Conservation (phyloP, 2,329 filamentous ascomycete species). For the Dactylonectria macrodidyma region DNA sequence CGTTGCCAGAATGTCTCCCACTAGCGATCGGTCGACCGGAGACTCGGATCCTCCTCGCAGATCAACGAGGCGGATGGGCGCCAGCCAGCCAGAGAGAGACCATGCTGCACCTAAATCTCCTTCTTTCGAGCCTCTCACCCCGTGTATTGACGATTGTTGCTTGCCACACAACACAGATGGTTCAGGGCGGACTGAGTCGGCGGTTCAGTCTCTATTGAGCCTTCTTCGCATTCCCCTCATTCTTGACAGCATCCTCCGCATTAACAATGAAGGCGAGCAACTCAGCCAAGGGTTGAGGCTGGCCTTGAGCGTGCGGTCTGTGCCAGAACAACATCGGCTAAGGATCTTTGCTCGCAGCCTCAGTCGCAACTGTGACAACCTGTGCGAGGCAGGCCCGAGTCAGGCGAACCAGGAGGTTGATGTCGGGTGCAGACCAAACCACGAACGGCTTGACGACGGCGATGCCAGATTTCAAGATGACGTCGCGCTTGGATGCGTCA, state of each 20-base stretch:
- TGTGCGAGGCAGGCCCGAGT: background rate
- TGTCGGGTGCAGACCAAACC: background rate
- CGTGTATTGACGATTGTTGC: background rate
- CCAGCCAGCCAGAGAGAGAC: constrained; percentile 6
- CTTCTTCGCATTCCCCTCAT: constrained; percentile 1
- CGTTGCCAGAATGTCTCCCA: no score
- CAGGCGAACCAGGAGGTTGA: background rate
- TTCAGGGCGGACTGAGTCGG: background rate
- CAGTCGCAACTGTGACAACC: background rate
- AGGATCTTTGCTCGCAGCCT: constrained; percentile 1
- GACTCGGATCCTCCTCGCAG: no score
- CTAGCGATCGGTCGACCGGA: no score
- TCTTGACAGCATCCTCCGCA: constrained; percentile 4
- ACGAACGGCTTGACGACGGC: background rate
- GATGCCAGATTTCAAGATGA: background rate
- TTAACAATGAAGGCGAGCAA: constrained; percentile 7
- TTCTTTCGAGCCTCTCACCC: background rate
- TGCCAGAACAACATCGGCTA: constrained; percentile 5
- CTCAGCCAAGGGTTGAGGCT: background rate
- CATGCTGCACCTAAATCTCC: background rate
- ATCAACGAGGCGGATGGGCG: no score
- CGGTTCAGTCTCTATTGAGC: background rate
- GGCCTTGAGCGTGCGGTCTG: background rate
- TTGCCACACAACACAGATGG: background rate
- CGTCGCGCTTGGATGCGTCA: background rate